Conservation (phyloP, 768 basidiomycete species). For the Mycena venus region DNA sequence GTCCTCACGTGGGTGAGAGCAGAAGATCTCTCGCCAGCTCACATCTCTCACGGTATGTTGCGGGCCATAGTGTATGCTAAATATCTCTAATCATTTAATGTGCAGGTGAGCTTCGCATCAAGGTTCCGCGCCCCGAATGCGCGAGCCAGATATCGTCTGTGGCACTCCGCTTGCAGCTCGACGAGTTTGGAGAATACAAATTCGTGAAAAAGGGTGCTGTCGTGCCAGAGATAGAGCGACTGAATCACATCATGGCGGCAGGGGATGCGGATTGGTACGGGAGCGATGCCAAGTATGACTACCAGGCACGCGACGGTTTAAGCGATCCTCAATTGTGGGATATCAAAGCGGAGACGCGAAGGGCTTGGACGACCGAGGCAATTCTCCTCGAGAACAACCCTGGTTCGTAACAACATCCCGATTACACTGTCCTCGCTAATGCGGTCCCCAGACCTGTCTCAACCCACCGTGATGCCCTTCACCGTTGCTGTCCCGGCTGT, state of each 20-base stretch:
- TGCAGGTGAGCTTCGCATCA: constrained; percentile 30
- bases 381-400: background rate
- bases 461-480: constrained; percentile 2
- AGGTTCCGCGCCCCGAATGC: background rate
- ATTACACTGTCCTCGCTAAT: too few relatives aligned
- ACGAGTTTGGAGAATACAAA: constrained; percentile 23
- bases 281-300: constrained; percentile 7
- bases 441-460: background rate
- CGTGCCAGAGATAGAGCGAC: constrained; percentile 1
- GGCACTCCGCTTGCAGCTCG: constrained; percentile 16
- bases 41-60: too few relatives aligned
- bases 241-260: background rate
- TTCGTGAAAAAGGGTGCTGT: constrained; percentile 2
- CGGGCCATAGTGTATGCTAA: too few relatives aligned
- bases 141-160: constrained; percentile 16
- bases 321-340: constrained; percentile 13
- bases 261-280: background rate
- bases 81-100: too few relatives aligned
- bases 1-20: too few relatives aligned
- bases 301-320: background rate
- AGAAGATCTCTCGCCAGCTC: too few relatives aligned
- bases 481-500: constrained; percentile 7
- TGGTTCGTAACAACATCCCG: background rate
- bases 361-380: constrained; percentile 10
- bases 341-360: constrained; percentile 3